A percentile compares a stretch with the other conserved stretches of the same genome.
Evolutionary conservation across 345 rosid genomes (phyloP).

Genomic region (Brassica nigra): DNA sequence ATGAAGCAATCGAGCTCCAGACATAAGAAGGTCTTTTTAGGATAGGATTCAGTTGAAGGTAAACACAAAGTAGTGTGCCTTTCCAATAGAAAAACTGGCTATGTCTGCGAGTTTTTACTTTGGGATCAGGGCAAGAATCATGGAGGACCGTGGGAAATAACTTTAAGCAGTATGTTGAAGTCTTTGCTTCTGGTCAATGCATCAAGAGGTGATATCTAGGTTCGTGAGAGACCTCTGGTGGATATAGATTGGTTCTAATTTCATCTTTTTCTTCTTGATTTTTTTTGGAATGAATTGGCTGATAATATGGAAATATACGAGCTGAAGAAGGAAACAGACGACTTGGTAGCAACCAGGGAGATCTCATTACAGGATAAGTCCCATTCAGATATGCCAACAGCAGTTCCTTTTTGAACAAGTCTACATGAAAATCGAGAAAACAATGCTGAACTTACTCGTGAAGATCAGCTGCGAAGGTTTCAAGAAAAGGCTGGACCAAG

Average conservation of each 20-base stretch:
- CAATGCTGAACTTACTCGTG: too few relatives aligned
- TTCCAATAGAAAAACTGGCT: not conserved
- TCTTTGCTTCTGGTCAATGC: not conserved
- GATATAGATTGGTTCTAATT: not conserved
- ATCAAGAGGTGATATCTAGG: not conserved
- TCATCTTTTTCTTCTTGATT: not conserved
- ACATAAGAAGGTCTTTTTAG: not conserved
- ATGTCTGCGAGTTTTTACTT: not conserved
- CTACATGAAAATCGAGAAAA: too few relatives aligned
- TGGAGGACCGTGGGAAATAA: slow-evolving; percentile 11
- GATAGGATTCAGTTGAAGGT: not conserved
- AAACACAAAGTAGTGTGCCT: slow-evolving; percentile 18
- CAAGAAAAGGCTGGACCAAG: too few relatives aligned
- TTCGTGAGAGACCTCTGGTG: not conserved
- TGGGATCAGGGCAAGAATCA: slow-evolving; percentile 7
- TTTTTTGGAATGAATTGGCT: not conserved
- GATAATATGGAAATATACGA: not conserved
- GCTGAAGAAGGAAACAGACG: not conserved
- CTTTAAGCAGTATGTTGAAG: not conserved
- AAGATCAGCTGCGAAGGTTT: too few relatives aligned
- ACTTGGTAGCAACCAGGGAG: not conserved
- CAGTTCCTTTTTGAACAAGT: not conserved
- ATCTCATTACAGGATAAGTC: not conserved
- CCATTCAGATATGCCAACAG: not conserved
- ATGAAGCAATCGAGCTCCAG: not conserved